Percentiles rank a stretch among this genome's conserved stretches.
Conservation (phyloP, 1,284 basidiomycete genomes). For the Sanguinoderma infundibulare region DNA sequence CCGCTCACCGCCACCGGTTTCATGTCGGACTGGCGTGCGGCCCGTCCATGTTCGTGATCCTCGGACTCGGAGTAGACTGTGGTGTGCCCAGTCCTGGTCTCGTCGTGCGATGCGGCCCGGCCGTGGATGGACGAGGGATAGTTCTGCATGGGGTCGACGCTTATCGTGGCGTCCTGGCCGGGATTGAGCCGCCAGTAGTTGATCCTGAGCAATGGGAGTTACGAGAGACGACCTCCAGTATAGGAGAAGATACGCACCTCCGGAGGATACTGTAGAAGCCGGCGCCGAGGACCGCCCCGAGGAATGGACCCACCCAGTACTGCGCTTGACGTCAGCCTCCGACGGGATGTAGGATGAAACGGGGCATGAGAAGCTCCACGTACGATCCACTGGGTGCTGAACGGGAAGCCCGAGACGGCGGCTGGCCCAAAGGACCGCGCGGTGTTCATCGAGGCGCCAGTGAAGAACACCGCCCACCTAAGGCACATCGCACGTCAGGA, state of each 20-base stretch:
- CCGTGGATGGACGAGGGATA: neutral
- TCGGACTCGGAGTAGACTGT: neutral
- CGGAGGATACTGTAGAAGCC: slow-evolving; percentile 63
- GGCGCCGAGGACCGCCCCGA: slow-evolving; percentile 59
- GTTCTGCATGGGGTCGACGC: neutral
- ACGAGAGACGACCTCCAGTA: neutral
- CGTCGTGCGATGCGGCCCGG: neutral
- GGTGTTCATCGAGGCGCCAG: slow-evolving; percentile 69
- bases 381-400: slow-evolving; percentile 65
- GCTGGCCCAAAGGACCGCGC: slow-evolving; percentile 80
- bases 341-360: slow-evolving; percentile 2
- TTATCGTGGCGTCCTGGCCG: slow-evolving; percentile 47
- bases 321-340: slow-evolving; percentile 8
- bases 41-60: neutral
- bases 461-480: slow-evolving; percentile 54
- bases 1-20: neutral
- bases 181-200: slow-evolving; percentile 59
- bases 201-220: slow-evolving; percentile 36
- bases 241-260: slow-evolving; percentile 43
- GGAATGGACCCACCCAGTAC: slow-evolving; percentile 68
- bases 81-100: neutral
- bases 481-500: too few relatives aligned
- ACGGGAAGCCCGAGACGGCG: slow-evolving; percentile 62
- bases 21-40: neutral
- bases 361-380: slow-evolving; percentile 27